Percentiles rank a stretch among this genome's conserved stretches.
Evolutionary conservation across 1,284 basidiomycete genomes (phyloP).

Genomic region (Cryptococcus sp.): DNA sequence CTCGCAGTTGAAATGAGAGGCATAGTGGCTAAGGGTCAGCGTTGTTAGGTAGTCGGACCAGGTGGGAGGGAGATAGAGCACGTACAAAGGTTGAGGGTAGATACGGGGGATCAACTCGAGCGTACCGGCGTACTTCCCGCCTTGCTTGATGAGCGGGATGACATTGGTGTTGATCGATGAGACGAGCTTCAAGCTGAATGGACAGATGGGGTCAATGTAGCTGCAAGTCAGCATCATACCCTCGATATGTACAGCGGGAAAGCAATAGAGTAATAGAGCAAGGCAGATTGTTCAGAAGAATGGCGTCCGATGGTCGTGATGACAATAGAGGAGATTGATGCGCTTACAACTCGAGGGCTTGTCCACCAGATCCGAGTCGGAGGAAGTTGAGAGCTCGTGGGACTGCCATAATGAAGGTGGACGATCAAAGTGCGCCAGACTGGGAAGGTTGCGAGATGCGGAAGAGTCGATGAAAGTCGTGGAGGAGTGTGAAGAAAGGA

Average conservation of each 20-base stretch:
- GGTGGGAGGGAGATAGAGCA: slow-evolving; percentile 4
- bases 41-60: neutral
- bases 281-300: no score
- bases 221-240: slow-evolving; percentile 13
- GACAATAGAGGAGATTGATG: neutral
- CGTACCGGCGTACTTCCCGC: slow-evolving; percentile 67
- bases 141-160: slow-evolving; percentile 47
- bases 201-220: slow-evolving; percentile 72
- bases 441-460: no score
- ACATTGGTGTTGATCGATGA: slow-evolving; percentile 44
- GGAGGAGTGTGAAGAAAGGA: no score
- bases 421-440: no score
- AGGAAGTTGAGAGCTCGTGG: slow-evolving; percentile 70
- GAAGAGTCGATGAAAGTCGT: no score
- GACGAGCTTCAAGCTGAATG: slow-evolving; percentile 55
- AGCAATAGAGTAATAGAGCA: no score
- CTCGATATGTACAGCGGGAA: neutral
- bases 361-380: slow-evolving; percentile 63
- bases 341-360: slow-evolving; percentile 68
- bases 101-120: slow-evolving; percentile 72
- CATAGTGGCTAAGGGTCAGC: slow-evolving; percentile 60
- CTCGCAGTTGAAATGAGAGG: slow-evolving; percentile 71
- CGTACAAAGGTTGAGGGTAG: slow-evolving; percentile 63
- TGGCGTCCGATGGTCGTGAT: neutral
- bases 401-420: slow-evolving; percentile 60